These are phyloP conservation scores for Chalaropsis thielavioides DNA, from an alignment of 2,329 filamentous ascomycete genomes.

Conservation along the genomic window DNA sequence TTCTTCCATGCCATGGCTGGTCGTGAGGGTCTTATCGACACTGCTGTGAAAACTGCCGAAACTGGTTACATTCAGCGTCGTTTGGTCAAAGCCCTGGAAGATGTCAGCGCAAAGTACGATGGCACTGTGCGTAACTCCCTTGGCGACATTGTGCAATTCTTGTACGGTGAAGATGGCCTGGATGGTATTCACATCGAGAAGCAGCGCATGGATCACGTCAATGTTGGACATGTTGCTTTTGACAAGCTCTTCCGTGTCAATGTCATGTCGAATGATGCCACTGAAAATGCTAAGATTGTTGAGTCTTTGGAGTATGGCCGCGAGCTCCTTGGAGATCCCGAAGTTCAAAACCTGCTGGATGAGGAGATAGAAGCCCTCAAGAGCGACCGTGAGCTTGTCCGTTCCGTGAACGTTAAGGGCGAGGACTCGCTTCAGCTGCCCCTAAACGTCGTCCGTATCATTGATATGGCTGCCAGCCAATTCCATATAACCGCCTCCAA, in stretches of 20 bases:
- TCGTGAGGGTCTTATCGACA: slow-evolving; percentile 99
- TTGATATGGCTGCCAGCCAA: slow-evolving; percentile 76
- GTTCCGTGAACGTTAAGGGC: slow-evolving; percentile 54
- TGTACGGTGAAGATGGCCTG: slow-evolving; percentile 93
- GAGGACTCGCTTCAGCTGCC: slow-evolving; percentile 83
- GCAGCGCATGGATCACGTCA: slow-evolving; percentile 76
- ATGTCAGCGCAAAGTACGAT: slow-evolving; percentile 94
- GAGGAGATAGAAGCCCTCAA: slow-evolving; percentile 70
- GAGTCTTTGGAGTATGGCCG: slow-evolving; percentile 59
- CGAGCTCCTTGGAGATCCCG: slow-evolving; percentile 75
- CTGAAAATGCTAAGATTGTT: slow-evolving; percentile 37
- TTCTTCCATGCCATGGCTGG: slow-evolving; percentile 99
- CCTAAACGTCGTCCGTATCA: slow-evolving; percentile 79
- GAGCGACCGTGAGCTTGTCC: slow-evolving; percentile 60
- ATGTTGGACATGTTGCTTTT: slow-evolving; percentile 63
- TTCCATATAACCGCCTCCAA: slow-evolving; percentile 79
- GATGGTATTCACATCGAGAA: slow-evolving; percentile 90
- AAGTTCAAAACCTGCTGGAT: slow-evolving; percentile 74
- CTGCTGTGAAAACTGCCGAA: slow-evolving; percentile 96
- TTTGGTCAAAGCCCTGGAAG: slow-evolving; percentile 93
- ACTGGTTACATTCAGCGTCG: slow-evolving; percentile 98
- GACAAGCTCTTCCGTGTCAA: slow-evolving; percentile 73
- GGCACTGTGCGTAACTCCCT: slow-evolving; percentile 94
- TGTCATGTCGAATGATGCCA: slow-evolving; percentile 53
- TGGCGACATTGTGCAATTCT: slow-evolving; percentile 90